Evolutionary conservation across 495 filamentous ascomycete genomes (phyloP).

Genomic region (Extremus antarcticus): DNA sequence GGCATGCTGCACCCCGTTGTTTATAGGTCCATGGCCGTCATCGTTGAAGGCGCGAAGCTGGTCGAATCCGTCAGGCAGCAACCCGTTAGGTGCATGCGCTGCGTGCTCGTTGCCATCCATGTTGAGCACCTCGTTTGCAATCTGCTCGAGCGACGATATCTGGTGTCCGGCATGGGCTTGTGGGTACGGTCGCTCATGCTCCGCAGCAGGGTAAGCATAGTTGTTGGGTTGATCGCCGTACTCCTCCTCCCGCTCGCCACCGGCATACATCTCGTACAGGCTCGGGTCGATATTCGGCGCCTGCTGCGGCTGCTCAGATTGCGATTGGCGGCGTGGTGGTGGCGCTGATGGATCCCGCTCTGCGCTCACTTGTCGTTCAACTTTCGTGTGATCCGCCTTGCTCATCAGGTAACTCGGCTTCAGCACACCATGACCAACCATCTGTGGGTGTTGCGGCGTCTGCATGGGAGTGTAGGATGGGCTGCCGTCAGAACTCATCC

Average conservation of each 20-base stretch:
- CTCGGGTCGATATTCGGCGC: conserved; percentile 12
- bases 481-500: background rate
- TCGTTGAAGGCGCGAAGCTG: background rate
- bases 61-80: background rate
- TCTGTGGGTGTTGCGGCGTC: background rate
- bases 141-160: conserved; percentile 20
- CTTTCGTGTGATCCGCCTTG: background rate
- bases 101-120: conserved; percentile 14
- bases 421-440: conserved; percentile 2
- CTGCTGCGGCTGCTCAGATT: background rate
- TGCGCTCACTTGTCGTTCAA: background rate
- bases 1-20: background rate
- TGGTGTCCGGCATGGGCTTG: background rate
- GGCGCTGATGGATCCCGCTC: background rate
- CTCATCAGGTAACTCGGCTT: background rate
- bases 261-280: conserved; percentile 12
- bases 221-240: background rate
- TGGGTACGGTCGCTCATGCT: conserved; percentile 1
- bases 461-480: background rate
- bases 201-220: conserved; percentile 8
- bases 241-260: background rate
- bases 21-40: background rate
- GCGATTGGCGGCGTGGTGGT: background rate
- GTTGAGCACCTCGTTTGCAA: conserved; percentile 20
- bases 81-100: background rate